phyloP scores from a whole-genome alignment of 768 basidiomycete genomes.

The Russula virescens region DNA sequence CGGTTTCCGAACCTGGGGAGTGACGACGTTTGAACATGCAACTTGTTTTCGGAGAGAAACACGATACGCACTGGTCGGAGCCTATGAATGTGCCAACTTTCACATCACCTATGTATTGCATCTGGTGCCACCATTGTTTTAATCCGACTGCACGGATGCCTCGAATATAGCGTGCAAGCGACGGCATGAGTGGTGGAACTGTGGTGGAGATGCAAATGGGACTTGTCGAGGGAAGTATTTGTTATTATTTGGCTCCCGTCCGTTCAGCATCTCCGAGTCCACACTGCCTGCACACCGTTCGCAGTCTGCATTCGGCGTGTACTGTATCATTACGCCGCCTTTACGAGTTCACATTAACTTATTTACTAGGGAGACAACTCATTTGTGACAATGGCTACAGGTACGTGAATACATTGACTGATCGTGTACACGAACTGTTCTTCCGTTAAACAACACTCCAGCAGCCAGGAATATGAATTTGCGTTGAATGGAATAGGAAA shows the following conservation, averaged over 20 bases:
- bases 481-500: neutral
- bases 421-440: conserved; percentile 6
- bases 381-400: conserved; percentile 11
- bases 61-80: conserved; percentile 63
- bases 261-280: too few species aligned
- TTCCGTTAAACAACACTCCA: neutral
- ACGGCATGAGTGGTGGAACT: conserved; percentile 48
- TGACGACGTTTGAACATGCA: conserved; percentile 8
- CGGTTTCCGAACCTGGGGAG: conserved; percentile 77
- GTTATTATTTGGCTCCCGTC: conserved; percentile 13
- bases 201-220: too few species aligned
- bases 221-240: conserved; percentile 13
- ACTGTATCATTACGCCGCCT: too few species aligned
- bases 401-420: conserved; percentile 4
- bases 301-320: too few species aligned
- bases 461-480: neutral
- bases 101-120: conserved; percentile 93
- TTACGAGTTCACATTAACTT: too few species aligned
- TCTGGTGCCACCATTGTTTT: conserved; percentile 83
- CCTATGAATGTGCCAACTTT: conserved; percentile 78
- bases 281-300: too few species aligned
- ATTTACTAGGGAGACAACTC: neutral
- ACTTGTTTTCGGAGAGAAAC: neutral
- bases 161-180: conserved; percentile 68
- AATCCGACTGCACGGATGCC: conserved; percentile 70